These are phyloP conservation scores for Quercus tomentella DNA, from an alignment of 331 rosid species.

Conservation along the genomic window DNA sequence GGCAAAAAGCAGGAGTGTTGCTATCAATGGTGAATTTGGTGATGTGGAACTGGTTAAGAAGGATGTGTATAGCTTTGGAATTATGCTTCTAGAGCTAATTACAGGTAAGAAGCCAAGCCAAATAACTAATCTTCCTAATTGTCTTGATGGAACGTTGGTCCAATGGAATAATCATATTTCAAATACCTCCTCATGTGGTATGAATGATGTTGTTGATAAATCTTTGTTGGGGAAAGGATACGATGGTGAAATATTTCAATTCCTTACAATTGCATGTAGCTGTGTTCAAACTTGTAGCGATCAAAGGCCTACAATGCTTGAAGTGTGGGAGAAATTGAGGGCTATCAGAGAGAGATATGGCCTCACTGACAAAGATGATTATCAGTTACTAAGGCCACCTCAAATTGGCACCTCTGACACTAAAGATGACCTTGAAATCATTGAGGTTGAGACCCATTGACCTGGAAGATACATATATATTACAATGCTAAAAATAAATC, in stretches of 20 bases:
- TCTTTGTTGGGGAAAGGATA: too few species aligned
- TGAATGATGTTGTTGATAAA: too few species aligned
- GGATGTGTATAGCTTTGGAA: constrained; percentile 37
- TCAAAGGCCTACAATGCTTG: too few species aligned
- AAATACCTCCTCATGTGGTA: constrained; percentile 27
- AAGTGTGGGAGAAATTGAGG: constrained; percentile 7
- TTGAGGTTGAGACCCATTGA: too few species aligned
- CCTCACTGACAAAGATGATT: background rate
- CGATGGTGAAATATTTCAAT: too few species aligned
- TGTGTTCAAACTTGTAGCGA: too few species aligned
- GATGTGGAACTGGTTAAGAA: background rate
- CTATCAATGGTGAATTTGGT: background rate
- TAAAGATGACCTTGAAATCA: too few species aligned
- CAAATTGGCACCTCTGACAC: too few species aligned
- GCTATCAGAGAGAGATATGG: constrained; percentile 3
- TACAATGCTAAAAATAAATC: too few species aligned
- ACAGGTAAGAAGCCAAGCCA: constrained; percentile 10
- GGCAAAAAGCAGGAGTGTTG: background rate
- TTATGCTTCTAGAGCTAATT: background rate
- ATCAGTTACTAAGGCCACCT: too few species aligned
- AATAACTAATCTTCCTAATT: background rate
- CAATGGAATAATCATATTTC: background rate
- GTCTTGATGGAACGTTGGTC: background rate
- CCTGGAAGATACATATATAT: too few species aligned
- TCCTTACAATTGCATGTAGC: too few species aligned